Evolutionary conservation across 108 stramenopile genomes (phyloP).

Genomic region (Skeletonema tropicum): DNA sequence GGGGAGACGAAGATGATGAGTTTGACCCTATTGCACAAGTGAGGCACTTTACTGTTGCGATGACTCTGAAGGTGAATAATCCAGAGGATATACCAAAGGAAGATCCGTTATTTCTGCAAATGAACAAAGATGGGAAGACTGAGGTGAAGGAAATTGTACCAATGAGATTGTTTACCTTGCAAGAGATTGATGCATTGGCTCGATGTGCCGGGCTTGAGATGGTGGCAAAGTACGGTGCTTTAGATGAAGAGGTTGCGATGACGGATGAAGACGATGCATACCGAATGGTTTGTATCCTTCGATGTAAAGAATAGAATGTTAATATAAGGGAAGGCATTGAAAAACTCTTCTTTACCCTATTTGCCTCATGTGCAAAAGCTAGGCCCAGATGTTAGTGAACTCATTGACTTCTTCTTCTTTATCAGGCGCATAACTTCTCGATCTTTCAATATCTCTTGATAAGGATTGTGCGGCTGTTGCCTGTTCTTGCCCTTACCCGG

Average conservation of each 20-base stretch:
- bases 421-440: slow-evolving; percentile 16
- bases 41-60: slow-evolving; percentile 71
- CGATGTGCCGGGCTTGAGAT: slow-evolving; percentile 65
- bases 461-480: slow-evolving; percentile 17
- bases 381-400: slow-evolving; percentile 5
- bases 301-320: not conserved
- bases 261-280: slow-evolving; percentile 77
- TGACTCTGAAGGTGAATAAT: slow-evolving; percentile 57
- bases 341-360: not conserved
- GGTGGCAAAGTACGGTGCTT: slow-evolving; percentile 74
- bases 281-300: slow-evolving; percentile 78
- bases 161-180: slow-evolving; percentile 78
- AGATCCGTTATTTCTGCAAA: slow-evolving; percentile 13
- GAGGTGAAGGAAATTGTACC: slow-evolving; percentile 76
- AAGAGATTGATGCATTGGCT: slow-evolving; percentile 81
- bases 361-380: slow-evolving; percentile 25
- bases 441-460: slow-evolving; percentile 3
- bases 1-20: slow-evolving; percentile 84
- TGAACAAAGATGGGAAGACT: slow-evolving; percentile 28
- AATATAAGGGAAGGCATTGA: too few relatives aligned
- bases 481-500: slow-evolving; percentile 3
- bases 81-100: slow-evolving; percentile 36
- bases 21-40: slow-evolving; percentile 85
- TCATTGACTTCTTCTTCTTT: slow-evolving; percentile 20
- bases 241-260: slow-evolving; percentile 69